Base-by-base conservation (phyloP, 108 stramenopile genomes). In the Cylindrotheca fusiformis region DNA sequence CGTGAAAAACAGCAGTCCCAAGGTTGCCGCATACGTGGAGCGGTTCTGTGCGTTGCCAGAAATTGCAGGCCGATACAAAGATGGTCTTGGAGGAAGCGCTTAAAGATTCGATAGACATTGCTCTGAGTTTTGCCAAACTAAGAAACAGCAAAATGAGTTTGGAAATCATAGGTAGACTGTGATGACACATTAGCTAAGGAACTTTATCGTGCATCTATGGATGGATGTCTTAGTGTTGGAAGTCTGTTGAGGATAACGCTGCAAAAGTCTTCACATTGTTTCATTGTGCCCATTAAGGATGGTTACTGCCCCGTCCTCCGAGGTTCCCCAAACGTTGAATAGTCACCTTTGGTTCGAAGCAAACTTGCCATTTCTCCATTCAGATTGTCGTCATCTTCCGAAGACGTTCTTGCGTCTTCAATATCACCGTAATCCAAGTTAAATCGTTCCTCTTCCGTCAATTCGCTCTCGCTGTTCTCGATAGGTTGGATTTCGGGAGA, bases 401-500 rank as follows among this genome's bases (percentile, higher is more conserved):
- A 5, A 51, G 8, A 6, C 25, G 21, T 25, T 27, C 29, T 44
- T 1, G n/a, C 58, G n/a, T 52, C 55, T 5, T 28, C 63, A 60
- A 65, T 49, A 29, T 65, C 71, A 29, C 71, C 71, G 28, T 72
- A 72, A 27, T 72, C 71, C 12, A 65, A 54, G 25, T 45, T 26
- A 18, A 72, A 72, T 19, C 64, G 63, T 60, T 72, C 71, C 14
- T 72, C 71, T 48, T 72, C 71, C 12, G 71, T 60, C 58, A 72
- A 20, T 19, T 62, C 60, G 24, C n/a, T n/a, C n/a, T n/a, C n/a
- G n/a, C n/a, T n/a, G n/a, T n/a, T n/a, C n/a, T n/a, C n/a, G n/a
- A n/a, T n/a, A n/a, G n/a, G n/a, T n/a, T n/a, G n/a, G n/a, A n/a
- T n/a, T n/a, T n/a, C n/a, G n/a, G n/a, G n/a, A n/a, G n/a, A n/a